phyloP scores from a whole-genome alignment of 164 flowering plant genomes.

The Kingdonia uniflora region DNA sequence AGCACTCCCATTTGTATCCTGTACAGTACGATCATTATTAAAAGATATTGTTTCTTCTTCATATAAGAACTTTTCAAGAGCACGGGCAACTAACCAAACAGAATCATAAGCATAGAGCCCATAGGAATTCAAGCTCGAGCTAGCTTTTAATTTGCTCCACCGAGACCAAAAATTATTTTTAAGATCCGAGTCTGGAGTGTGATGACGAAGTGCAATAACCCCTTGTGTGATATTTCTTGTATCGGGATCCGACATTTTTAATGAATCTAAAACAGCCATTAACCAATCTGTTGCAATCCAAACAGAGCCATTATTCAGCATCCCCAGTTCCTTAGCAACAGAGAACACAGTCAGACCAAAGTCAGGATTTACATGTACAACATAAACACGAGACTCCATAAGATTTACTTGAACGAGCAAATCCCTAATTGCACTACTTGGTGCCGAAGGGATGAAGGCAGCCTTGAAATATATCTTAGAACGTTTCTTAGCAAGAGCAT shows the following conservation, averaged over 20 bases:
- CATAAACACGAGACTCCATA: constrained; percentile 81
- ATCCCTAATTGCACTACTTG: constrained; percentile 28
- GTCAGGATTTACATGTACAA: constrained; percentile 81
- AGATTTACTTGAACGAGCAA: constrained; percentile 45
- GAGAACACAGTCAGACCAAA: constrained; percentile 50
- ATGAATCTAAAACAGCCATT: constrained; percentile 58
- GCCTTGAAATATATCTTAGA: constrained; percentile 73
- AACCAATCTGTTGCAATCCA: constrained; percentile 99
- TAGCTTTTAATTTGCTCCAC: constrained; percentile 34
- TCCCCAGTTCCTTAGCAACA: constrained; percentile 48
- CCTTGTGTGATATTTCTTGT: constrained; percentile 60
- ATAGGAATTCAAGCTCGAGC: constrained; percentile 42
- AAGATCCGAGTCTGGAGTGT: constrained; percentile 49
- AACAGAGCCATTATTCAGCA: constrained; percentile 65
- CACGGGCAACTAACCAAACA: constrained; percentile 71
- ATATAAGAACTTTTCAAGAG: constrained; percentile 47
- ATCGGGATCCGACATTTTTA: constrained; percentile 20
- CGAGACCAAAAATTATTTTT: constrained; percentile 38
- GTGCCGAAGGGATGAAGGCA: constrained; percentile 46
- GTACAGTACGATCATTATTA: constrained; percentile 44
- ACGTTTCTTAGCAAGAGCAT: constrained; percentile 64
- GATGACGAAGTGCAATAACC: constrained; percentile 68
- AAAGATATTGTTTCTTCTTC: constrained; percentile 54
- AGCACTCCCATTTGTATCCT: constrained; percentile 27
- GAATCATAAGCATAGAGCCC: constrained; percentile 87